Evolutionary conservation across 139 green algal genomes (phyloP).

Genomic region (Auxenochlorella pyrenoidosa): DNA sequence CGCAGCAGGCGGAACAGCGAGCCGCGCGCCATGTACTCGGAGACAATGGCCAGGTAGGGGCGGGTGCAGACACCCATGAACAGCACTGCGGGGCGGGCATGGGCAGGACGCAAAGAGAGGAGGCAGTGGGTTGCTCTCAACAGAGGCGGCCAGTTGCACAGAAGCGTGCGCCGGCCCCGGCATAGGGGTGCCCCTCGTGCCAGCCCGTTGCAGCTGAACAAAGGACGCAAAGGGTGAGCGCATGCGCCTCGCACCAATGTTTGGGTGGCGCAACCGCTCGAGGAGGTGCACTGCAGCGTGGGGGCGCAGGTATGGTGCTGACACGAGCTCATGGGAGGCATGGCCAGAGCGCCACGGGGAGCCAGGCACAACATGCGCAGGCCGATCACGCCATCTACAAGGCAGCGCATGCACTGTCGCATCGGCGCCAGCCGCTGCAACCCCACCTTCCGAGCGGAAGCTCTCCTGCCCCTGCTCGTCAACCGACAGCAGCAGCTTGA

Average conservation of each 20-base stretch:
- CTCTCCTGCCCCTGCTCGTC: constrained; percentile 51
- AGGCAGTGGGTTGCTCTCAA: too few relatives aligned
- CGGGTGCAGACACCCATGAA: constrained; percentile 41
- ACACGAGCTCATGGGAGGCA: too few relatives aligned
- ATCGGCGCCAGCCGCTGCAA: too few relatives aligned
- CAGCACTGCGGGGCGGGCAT: not conserved
- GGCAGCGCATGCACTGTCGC: too few relatives aligned
- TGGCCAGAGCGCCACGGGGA: not conserved
- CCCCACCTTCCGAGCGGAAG: constrained; percentile 55
- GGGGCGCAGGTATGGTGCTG: not conserved
- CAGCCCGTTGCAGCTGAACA: not conserved
- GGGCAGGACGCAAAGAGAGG: not conserved
- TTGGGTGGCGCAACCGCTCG: constrained; percentile 67
- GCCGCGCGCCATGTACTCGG: constrained; percentile 59
- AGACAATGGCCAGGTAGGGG: constrained; percentile 75
- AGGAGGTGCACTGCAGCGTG: constrained; percentile 50
- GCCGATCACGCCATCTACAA: too few relatives aligned
- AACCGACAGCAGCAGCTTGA: constrained; percentile 70
- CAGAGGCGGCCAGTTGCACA: too few relatives aligned
- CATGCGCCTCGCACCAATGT: constrained; percentile 33
- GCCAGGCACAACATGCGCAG: too few relatives aligned
- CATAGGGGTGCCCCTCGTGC: too few relatives aligned
- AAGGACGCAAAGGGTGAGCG: not conserved
- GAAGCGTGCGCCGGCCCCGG: too few relatives aligned
- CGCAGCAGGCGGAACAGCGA: constrained; percentile 63